phyloP scores from a whole-genome alignment of 2,329 filamentous ascomycete species.

The Drechslera avenae region DNA sequence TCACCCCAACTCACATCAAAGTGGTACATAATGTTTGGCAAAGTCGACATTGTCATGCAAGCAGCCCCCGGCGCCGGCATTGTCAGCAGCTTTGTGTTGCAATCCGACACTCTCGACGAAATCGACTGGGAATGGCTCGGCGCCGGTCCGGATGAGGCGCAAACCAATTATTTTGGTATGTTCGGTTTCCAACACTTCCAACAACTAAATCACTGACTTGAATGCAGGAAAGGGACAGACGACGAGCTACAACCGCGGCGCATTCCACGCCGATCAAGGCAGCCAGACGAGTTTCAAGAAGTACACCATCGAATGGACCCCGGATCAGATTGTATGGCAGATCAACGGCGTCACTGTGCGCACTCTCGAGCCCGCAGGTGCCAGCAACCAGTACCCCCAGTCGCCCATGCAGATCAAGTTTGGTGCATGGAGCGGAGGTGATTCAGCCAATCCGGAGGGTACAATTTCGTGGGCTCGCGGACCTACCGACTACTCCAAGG shows the following conservation, averaged over 20 bases:
- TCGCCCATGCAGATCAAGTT: constrained; percentile 95
- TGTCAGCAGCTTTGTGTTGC: constrained; percentile 87
- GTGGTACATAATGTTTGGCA: constrained; percentile 99
- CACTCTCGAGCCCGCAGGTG: constrained; percentile 71
- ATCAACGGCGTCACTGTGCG: constrained; percentile 79
- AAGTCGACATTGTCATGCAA: constrained; percentile 83
- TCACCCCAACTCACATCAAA: constrained; percentile 84
- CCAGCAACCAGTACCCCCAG: constrained; percentile 84
- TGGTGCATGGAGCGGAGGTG: constrained; percentile 90
- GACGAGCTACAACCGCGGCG: constrained; percentile 82
- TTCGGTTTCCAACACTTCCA: not conserved
- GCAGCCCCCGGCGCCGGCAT: constrained; percentile 88
- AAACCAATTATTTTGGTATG: constrained; percentile 86
- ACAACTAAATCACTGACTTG: not conserved
- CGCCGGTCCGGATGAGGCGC: constrained; percentile 74
- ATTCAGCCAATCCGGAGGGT: constrained; percentile 75
- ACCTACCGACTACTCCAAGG: constrained; percentile 78
- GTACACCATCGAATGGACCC: constrained; percentile 91
- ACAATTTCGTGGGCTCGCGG: constrained; percentile 92
- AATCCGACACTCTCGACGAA: constrained; percentile 91
- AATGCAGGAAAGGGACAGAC: constrained; percentile 74
- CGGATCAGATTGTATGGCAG: constrained; percentile 82
- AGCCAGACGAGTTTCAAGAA: constrained; percentile 81
- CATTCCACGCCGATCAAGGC: constrained; percentile 70
- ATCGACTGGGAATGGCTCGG: constrained; percentile 98